phyloP scores from a whole-genome alignment of 495 filamentous ascomycete species.

The Aspergillus campestris region DNA sequence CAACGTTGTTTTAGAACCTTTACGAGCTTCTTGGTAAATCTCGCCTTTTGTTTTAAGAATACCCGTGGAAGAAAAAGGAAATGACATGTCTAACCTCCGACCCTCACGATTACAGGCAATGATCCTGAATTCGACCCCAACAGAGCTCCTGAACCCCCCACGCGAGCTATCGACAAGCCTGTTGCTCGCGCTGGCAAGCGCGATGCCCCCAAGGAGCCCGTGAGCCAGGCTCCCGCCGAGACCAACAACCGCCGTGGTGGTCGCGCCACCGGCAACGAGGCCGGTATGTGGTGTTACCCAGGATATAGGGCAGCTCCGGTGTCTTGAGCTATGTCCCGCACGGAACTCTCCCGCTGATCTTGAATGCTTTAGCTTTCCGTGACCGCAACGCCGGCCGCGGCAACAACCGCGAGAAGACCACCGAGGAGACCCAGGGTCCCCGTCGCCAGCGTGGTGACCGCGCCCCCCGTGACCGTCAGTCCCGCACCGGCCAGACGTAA shows the following conservation, averaged over 20 bases:
- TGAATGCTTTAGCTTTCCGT: conserved; percentile 61
- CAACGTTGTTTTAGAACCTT: conserved; percentile 48
- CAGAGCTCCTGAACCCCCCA: conserved; percentile 64
- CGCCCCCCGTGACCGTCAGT: conserved; percentile 72
- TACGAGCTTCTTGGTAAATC: conserved; percentile 82
- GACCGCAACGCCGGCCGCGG: conserved; percentile 76
- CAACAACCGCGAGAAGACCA: conserved; percentile 75
- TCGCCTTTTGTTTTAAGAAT: conserved; percentile 12
- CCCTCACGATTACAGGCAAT: conserved; percentile 53
- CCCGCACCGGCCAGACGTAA: conserved; percentile 64
- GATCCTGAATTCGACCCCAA: conserved; percentile 82
- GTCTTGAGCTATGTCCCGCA: background rate
- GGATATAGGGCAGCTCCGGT: background rate
- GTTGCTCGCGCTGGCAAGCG: conserved; percentile 74
- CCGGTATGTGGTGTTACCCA: conserved; percentile 50
- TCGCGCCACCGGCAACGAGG: conserved; percentile 68
- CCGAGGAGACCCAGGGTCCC: conserved; percentile 57
- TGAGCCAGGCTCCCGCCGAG: conserved; percentile 26
- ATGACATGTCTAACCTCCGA: conserved; percentile 9
- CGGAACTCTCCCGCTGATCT: conserved; percentile 5
- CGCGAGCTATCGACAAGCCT: conserved; percentile 81
- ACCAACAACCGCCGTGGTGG: conserved; percentile 47
- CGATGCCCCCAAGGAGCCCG: conserved; percentile 69
- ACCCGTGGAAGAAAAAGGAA: no score
- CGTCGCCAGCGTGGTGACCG: conserved; percentile 49